These are phyloP conservation scores for Yamadazyma kitorensis DNA, from an alignment of 805 yeast genomes.

Conservation along the genomic window DNA sequence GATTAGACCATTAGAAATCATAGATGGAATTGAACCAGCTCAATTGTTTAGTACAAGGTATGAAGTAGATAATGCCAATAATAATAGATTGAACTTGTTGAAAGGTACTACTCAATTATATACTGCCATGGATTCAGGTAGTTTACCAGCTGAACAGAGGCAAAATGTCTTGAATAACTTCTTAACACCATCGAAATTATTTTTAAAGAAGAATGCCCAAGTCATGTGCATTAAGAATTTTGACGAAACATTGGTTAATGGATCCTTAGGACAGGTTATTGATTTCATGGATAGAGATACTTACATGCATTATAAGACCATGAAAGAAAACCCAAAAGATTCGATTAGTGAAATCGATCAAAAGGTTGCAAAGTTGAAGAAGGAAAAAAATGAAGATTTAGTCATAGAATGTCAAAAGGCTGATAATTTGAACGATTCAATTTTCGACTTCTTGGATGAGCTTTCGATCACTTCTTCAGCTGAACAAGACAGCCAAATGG, in stretches of 20 bases:
- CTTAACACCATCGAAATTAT: constrained; percentile 56
- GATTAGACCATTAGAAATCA: constrained; percentile 46
- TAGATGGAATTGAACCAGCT: constrained; percentile 67
- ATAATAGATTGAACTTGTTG: constrained; percentile 43
- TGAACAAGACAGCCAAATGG: background rate
- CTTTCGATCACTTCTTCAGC: background rate
- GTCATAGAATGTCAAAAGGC: constrained; percentile 16
- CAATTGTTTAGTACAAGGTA: constrained; percentile 69
- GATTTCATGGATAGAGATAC: constrained; percentile 48
- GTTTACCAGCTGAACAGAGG: constrained; percentile 39
- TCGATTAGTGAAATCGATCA: constrained; percentile 18
- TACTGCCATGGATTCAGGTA: constrained; percentile 56
- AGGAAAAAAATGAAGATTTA: constrained; percentile 15
- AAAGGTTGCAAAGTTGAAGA: constrained; percentile 5
- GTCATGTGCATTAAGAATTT: constrained; percentile 80
- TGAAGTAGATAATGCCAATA: constrained; percentile 71
- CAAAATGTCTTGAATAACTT: constrained; percentile 51
- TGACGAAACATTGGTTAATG: constrained; percentile 72
- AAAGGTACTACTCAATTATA: constrained; percentile 44
- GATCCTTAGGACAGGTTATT: constrained; percentile 68
- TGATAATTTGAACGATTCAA: constrained; percentile 35
- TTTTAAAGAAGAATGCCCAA: constrained; percentile 69
- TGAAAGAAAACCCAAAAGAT: constrained; percentile 18
- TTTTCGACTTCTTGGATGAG: constrained; percentile 47
- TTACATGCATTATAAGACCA: constrained; percentile 23